phyloP scores from a whole-genome alignment of 169 alveolate species.

The Plasmodium inui region DNA sequence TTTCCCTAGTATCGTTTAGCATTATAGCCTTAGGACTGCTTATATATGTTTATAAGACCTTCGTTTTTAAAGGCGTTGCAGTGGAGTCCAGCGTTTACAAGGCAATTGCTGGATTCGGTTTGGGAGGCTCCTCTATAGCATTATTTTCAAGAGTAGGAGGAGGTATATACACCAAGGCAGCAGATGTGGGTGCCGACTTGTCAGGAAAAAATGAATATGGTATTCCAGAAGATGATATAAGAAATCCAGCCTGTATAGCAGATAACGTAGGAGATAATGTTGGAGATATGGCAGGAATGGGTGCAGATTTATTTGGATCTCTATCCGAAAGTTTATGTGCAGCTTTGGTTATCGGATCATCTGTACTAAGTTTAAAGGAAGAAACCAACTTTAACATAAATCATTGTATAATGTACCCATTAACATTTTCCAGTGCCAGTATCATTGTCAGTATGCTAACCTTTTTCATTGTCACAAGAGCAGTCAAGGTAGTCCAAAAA shows the following conservation, averaged over 20 bases:
- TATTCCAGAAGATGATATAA: conserved; percentile 92
- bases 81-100: conserved; percentile 80
- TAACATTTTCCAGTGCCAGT: conserved; percentile 86
- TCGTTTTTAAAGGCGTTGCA: neutral
- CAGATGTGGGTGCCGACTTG: conserved; percentile 94
- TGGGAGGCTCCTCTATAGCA: conserved; percentile 94
- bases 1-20: conserved; percentile 89
- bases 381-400: conserved; percentile 43
- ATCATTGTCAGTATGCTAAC: conserved; percentile 88
- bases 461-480: conserved; percentile 80
- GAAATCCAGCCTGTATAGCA: conserved; percentile 94
- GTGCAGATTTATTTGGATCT: conserved; percentile 95
- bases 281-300: conserved; percentile 96
- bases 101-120: conserved; percentile 90
- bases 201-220: conserved; percentile 92
- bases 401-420: conserved; percentile 85
- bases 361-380: conserved; percentile 72
- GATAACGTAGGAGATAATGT: conserved; percentile 96
- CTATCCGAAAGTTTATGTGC: conserved; percentile 94
- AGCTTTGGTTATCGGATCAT: conserved; percentile 91
- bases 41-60: conserved; percentile 78
- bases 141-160: conserved; percentile 95
- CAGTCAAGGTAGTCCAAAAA: conserved; percentile 78
- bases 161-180: conserved; percentile 95
- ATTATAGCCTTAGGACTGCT: conserved; percentile 81